Conservation (phyloP, 1,284 basidiomycete species). For the Cryptococcus wingfieldii region DNA sequence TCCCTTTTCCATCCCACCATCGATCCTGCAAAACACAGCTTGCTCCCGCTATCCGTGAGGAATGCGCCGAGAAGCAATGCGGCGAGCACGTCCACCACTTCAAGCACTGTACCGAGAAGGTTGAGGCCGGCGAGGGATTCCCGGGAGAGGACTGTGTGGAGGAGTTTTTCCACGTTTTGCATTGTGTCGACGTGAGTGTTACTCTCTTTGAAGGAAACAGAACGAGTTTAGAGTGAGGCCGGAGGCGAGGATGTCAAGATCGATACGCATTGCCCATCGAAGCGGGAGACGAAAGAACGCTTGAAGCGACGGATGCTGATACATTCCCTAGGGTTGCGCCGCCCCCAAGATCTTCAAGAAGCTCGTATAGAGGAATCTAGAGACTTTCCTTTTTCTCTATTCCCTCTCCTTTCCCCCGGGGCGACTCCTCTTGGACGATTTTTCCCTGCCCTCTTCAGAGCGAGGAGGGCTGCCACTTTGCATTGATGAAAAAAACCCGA, state of each 20-base stretch:
- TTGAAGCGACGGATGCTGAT: neutral
- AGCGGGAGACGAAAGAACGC: neutral
- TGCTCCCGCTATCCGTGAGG: constrained; percentile 66
- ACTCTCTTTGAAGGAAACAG: constrained; percentile 1
- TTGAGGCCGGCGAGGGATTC: constrained; percentile 69
- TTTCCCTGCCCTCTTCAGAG: no score
- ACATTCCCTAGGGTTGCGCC: constrained; percentile 58
- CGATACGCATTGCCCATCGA: neutral
- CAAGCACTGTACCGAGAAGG: constrained; percentile 80
- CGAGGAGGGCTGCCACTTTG: no score
- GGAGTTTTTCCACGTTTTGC: constrained; percentile 66
- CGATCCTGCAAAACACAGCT: constrained; percentile 47
- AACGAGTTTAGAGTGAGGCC: neutral
- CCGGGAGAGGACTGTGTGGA: constrained; percentile 84
- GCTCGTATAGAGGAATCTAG: constrained; percentile 42
- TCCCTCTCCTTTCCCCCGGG: no score
- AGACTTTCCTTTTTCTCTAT: neutral
- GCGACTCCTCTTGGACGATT: no score
- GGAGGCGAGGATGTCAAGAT: neutral
- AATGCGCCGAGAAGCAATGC: constrained; percentile 70
- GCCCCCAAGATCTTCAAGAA: constrained; percentile 73
- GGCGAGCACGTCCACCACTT: constrained; percentile 74
- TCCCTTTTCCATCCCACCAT: neutral
- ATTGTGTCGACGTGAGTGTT: constrained; percentile 72
- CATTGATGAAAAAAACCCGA: no score